Evolutionary conservation across 2,329 filamentous ascomycete genomes (phyloP).

Genomic region (Colletotrichum lentis): DNA sequence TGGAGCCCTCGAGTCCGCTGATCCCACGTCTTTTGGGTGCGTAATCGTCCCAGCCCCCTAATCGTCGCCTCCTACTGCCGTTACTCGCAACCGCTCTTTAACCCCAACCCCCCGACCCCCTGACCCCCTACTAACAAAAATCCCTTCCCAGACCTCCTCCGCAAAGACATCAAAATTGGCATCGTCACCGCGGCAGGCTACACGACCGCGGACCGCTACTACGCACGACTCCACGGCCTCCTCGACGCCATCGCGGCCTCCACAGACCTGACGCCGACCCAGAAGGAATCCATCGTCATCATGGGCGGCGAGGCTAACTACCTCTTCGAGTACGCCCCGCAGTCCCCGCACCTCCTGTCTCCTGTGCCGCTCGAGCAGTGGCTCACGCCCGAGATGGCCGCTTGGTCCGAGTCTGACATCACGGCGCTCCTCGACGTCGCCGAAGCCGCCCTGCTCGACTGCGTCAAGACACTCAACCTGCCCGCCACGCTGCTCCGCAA

Average conservation of each 20-base stretch:
- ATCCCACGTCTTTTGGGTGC: slow-evolving; percentile 69
- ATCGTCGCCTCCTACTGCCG: background rate
- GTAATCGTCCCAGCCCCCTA: slow-evolving; percentile 12
- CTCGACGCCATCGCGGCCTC: slow-evolving; percentile 77
- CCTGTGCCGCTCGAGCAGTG: slow-evolving; percentile 73
- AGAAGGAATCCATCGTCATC: slow-evolving; percentile 83
- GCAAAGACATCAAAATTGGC: slow-evolving; percentile 81
- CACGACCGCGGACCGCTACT: slow-evolving; percentile 85
- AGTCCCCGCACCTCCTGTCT: slow-evolving; percentile 71
- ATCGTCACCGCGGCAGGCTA: slow-evolving; percentile 98
- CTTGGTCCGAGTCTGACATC: slow-evolving; percentile 81
- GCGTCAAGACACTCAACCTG: slow-evolving; percentile 79
- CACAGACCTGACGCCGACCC: slow-evolving; percentile 65
- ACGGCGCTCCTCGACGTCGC: slow-evolving; percentile 85
- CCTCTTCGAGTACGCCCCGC: slow-evolving; percentile 79
- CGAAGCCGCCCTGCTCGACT: slow-evolving; percentile 83
- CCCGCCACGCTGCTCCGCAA: slow-evolving; percentile 85
- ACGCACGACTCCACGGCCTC: slow-evolving; percentile 84
- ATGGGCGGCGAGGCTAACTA: slow-evolving; percentile 98
- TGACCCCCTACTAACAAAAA: slow-evolving; percentile 9
- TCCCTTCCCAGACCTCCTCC: slow-evolving; percentile 67
- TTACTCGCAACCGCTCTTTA: background rate
- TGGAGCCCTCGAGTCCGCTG: slow-evolving; percentile 79
- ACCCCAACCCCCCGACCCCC: background rate
- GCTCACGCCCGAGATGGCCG: slow-evolving; percentile 80